Evolutionary conservation across 2,329 filamentous ascomycete genomes (phyloP).

Genomic region (Neonectria coccinea): DNA sequence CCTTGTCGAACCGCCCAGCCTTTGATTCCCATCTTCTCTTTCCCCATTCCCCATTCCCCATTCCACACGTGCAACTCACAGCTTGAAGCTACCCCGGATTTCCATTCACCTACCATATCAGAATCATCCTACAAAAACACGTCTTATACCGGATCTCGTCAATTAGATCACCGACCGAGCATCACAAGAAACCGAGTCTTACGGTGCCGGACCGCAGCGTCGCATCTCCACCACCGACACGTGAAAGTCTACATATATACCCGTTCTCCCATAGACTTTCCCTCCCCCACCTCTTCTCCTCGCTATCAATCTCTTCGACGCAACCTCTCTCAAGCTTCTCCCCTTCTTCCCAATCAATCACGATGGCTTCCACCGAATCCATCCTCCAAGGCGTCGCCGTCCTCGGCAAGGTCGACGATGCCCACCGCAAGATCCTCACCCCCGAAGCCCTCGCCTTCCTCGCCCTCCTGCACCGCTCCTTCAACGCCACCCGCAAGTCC

Average conservation of each 20-base stretch:
- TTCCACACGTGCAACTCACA: neutral
- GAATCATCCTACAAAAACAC: neutral
- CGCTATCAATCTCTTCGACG: constrained; percentile 17
- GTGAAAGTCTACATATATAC: constrained; percentile 48
- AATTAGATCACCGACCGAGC: constrained; percentile 21
- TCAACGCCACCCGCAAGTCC: constrained; percentile 88
- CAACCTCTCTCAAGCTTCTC: constrained; percentile 10
- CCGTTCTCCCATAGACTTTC: constrained; percentile 27
- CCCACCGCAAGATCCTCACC: constrained; percentile 90
- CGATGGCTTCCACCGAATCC: constrained; percentile 77
- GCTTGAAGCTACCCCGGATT: constrained; percentile 9
- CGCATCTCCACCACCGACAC: constrained; percentile 46
- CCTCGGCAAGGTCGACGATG: constrained; percentile 80
- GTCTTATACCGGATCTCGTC: constrained; percentile 16
- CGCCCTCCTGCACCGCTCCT: constrained; percentile 92
- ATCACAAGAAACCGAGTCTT: constrained; percentile 5
- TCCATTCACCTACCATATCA: neutral
- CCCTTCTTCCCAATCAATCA: constrained; percentile 22
- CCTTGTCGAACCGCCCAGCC: neutral
- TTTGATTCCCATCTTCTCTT: neutral
- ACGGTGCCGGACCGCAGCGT: constrained; percentile 30
- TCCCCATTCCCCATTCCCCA: constrained; percentile 13
- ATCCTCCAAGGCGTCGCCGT: constrained; percentile 91
- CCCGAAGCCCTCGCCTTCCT: constrained; percentile 93
- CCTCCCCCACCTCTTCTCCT: constrained; percentile 18